These are phyloP conservation scores for Phalaenopsis aphrodite DNA, from an alignment of 106 monocot species.

Conservation along the genomic window DNA sequence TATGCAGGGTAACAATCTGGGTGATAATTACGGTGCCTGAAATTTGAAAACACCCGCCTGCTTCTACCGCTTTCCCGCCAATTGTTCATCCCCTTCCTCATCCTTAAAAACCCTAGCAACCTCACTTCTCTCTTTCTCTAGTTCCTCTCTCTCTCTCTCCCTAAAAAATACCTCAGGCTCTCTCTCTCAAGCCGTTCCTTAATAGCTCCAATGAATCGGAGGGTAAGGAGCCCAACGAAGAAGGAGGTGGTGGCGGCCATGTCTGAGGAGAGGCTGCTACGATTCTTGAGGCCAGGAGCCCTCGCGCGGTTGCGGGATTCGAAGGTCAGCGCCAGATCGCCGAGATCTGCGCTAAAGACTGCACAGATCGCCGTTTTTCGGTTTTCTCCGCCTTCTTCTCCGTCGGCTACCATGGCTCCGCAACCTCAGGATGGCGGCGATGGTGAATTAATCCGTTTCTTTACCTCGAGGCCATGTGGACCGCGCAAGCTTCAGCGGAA, in stretches of 20 bases:
- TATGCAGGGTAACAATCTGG: background rate
- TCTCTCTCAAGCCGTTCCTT: background rate
- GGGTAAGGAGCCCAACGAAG: background rate
- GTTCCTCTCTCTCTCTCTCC: background rate
- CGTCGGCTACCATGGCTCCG: background rate
- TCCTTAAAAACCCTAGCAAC: background rate
- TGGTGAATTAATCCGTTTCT: conserved; percentile 11
- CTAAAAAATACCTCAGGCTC: background rate
- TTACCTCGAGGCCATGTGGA: conserved; percentile 7
- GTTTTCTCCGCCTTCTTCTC: background rate
- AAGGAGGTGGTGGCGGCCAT: background rate
- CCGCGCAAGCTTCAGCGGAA: conserved; percentile 16
- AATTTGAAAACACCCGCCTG: background rate
- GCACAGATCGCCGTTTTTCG: background rate
- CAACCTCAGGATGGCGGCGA: conserved; percentile 1
- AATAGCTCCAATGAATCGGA: conserved; percentile 7
- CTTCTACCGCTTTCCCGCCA: background rate
- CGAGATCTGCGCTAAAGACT: background rate
- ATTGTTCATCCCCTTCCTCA: background rate
- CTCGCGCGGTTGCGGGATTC: conserved; percentile 24
- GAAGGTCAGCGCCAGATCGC: conserved; percentile 6
- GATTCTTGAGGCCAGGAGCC: conserved; percentile 20
- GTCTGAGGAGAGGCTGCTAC: conserved; percentile 14
- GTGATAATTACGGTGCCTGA: background rate
- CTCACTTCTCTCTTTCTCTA: background rate